phyloP scores from a whole-genome alignment of 2,329 filamentous ascomycete species.

The Xylariaceae sp. region DNA sequence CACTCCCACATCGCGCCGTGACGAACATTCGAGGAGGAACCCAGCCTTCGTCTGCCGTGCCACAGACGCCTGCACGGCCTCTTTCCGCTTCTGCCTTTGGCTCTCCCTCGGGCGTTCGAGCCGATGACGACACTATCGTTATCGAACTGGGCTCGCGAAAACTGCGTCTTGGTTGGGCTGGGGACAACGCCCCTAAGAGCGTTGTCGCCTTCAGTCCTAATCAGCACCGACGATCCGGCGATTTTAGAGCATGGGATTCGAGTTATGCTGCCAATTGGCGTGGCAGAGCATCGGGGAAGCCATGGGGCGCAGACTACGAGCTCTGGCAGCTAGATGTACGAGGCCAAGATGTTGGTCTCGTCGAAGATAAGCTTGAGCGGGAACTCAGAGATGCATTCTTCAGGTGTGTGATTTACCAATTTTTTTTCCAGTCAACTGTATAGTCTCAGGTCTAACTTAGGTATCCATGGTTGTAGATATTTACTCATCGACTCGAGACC shows the following conservation, averaged over 20 bases:
- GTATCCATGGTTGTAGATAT: constrained; percentile 41
- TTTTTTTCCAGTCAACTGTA: neutral
- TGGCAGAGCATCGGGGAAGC: constrained; percentile 43
- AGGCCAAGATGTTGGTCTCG: constrained; percentile 70
- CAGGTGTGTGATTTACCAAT: constrained; percentile 56
- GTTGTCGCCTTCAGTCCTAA: constrained; percentile 71
- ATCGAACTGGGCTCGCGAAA: constrained; percentile 79
- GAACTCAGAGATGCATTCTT: constrained; percentile 78
- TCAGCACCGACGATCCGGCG: constrained; percentile 72
- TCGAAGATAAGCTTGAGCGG: constrained; percentile 84
- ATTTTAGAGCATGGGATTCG: constrained; percentile 70
- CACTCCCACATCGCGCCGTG: constrained; percentile 57
- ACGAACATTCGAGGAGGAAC: constrained; percentile 52
- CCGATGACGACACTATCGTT: constrained; percentile 82
- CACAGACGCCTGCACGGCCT: constrained; percentile 58
- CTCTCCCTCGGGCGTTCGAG: constrained; percentile 58
- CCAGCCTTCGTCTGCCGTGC: constrained; percentile 38
- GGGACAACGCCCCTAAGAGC: constrained; percentile 73
- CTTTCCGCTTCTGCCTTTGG: constrained; percentile 51
- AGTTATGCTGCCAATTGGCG: constrained; percentile 50
- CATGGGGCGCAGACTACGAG: constrained; percentile 66
- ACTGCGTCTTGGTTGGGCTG: constrained; percentile 80
- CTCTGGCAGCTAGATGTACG: constrained; percentile 77
- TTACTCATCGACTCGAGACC: constrained; percentile 72
- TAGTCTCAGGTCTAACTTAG: neutral